Base-by-base conservation (phyloP, 2,329 filamentous ascomycete genomes). In the Graphium sp. region DNA sequence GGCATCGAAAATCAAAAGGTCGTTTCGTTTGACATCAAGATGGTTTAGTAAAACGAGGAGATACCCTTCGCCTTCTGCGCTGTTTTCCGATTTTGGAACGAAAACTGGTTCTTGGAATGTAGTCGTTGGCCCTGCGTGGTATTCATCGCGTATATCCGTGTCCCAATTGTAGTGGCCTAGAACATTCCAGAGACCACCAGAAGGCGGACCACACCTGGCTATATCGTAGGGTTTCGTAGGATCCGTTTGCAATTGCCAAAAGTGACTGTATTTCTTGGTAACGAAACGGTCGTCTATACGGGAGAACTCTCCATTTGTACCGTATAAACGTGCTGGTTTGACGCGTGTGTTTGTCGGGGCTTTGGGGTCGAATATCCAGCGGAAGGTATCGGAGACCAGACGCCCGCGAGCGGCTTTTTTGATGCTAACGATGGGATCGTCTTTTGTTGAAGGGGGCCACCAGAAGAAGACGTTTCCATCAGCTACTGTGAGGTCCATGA, bases 81-180 rank as follows among this genome's bases (percentile, higher is more conserved):
- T 50, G 13, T 46, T 47, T 2, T 49, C 46, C 0, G 41, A 41
- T 18, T 48, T 46, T 0, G 63, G 62, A 9, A 67, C 56, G 32
- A 68, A 68, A 0, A 60, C 54, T 0, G 63, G 62, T 35, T 68
- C 63, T 39, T 67, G 62, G 34, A 65, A 59, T 0, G 58, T 59
- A 16, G 49, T 50, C 2, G 51, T 60, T 4, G 44, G 48, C 0
- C 59, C 58, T 0, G 56, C 48, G 32, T 53, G 62, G 37, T 50
- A 64, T 8, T 55, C 47, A 21, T 58, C 49, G 17, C 52, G 46
- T 2, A 39, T 29, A 1, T 50, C 51, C 5, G 46, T 49, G 11
- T 44, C 42, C 54, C 55, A 53, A 4, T 56, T 46, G 25, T 57
- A 51, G 32, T 62, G 55, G n/a, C 48, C 56, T 7, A 64, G 40